Evolutionary conservation across 495 filamentous ascomycete species (phyloP), one percentile per base, ranked within the genome.

Genomic region (Pseudevernia furfuracea): DNA sequence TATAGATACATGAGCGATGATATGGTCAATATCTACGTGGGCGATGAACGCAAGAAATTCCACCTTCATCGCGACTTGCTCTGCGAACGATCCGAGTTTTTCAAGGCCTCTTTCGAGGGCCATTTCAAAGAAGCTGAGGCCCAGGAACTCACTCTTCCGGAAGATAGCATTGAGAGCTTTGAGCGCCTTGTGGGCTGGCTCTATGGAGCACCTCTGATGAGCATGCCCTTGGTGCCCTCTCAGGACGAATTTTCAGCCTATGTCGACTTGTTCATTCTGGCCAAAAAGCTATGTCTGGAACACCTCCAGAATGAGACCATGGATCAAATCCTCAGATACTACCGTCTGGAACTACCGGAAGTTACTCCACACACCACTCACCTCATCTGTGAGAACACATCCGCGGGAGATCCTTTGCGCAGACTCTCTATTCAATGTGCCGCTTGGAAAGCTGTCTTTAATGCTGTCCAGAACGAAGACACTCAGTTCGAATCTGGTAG

Each of bases 61-160:
- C 23, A 41, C 1, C 48, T 67, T 5, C 65, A 67, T 32, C 55
- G 52, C 25, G 14, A 56, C 38, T 23, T 63, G 17, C 39, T 63
- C 32, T 61, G 43, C 43, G n/a, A 61, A 0, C 28, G 43, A 21
- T 49, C 44, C 2, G 30, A 44, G 0, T 52, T 17, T 11, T 61
- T 52, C 59, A 36, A 8, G 15, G 59, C 43, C n/a, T 44, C 4
- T 10, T 61, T 52, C 19, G 8, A 4, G 7, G 59, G 44, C 0
- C 2, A n/a, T 2, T 61, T 61, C 59, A 52, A 61, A 39, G 59
- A 61, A 37, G 41, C 59, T 12, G 2, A 34, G 59, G 4, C 12
- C 8, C 15, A 38, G 36, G 21, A 15, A 14, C 41, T 61, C 32
- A 3, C 21, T 1, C 41, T 52, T 1, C 43, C 30, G 9, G 59